Conservation (phyloP, 495 filamentous ascomycete species). For the Penicillium roqueforti region DNA sequence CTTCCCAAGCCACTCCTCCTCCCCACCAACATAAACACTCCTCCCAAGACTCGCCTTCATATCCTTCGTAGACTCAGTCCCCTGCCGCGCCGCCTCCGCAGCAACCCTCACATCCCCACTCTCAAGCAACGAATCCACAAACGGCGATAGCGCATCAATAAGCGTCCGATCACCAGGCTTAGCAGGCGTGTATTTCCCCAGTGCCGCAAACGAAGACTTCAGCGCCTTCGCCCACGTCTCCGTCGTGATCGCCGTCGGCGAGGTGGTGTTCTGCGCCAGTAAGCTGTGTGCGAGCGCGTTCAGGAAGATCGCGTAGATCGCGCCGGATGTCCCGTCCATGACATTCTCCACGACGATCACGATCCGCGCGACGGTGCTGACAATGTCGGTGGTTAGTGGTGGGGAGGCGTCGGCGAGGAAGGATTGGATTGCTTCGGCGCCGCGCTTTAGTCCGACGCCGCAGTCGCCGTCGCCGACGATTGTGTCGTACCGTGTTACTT, state of each 20-base stretch:
- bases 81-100: conserved; percentile 68
- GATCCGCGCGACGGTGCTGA: conserved; percentile 68
- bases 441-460: conserved; percentile 82
- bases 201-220: conserved; percentile 60
- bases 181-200: conserved; percentile 86
- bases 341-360: conserved; percentile 77
- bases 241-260: conserved; percentile 45
- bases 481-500: conserved; percentile 85
- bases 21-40: conserved; percentile 88
- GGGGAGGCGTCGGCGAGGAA: conserved; percentile 51
- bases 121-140: conserved; percentile 64
- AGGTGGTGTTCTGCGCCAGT: conserved; percentile 50
- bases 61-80: conserved; percentile 77
- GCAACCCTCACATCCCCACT: conserved; percentile 64
- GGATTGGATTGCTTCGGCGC: conserved; percentile 77
- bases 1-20: conserved; percentile 64
- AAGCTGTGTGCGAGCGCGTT: conserved; percentile 81
- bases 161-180: conserved; percentile 85
- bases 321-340: conserved; percentile 97
- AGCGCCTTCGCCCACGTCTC: conserved; percentile 74
- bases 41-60: conserved; percentile 88
- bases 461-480: conserved; percentile 96
- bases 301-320: conserved; percentile 93
- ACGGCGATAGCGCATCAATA: conserved; percentile 85
- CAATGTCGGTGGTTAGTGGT: conserved; percentile 60